These are phyloP conservation scores for Lentinus brumalis DNA, from an alignment of 768 basidiomycete genomes.

Conservation along the genomic window DNA sequence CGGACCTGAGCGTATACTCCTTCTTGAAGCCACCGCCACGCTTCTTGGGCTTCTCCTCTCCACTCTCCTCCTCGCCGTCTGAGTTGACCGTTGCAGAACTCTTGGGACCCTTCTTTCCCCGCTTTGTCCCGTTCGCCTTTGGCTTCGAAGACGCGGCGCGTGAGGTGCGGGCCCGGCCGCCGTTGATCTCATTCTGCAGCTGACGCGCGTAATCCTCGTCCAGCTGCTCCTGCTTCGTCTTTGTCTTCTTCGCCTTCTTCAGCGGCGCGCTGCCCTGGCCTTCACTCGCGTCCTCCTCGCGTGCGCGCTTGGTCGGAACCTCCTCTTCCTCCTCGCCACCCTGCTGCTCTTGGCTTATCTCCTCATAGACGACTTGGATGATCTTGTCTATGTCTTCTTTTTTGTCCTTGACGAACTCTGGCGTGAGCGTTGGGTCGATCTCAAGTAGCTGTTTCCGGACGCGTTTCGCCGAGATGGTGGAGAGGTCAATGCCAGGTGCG, in stretches of 20 bases:
- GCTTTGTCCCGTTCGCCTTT: conserved; percentile 35
- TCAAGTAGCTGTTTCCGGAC: conserved; percentile 77
- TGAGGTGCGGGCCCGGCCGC: conserved; percentile 32
- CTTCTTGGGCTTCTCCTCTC: conserved; percentile 43
- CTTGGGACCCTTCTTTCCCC: conserved; percentile 37
- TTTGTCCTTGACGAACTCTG: conserved; percentile 64
- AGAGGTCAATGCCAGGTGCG: conserved; percentile 75
- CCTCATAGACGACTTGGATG: conserved; percentile 67
- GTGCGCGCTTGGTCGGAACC: conserved; percentile 22
- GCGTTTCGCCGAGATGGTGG: conserved; percentile 84
- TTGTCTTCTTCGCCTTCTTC: conserved; percentile 25
- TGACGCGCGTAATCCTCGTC: conserved; percentile 49
- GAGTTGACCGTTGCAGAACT: conserved; percentile 36
- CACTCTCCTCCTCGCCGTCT: conserved; percentile 36
- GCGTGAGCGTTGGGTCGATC: conserved; percentile 52
- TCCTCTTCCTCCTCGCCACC: conserved; percentile 20
- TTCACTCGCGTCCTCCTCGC: conserved; percentile 21
- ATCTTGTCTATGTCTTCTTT: conserved; percentile 68
- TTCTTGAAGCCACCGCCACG: conserved; percentile 74
- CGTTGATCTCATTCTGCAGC: conserved; percentile 47
- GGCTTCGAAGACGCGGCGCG: conserved; percentile 26
- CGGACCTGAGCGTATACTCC: conserved; percentile 72
- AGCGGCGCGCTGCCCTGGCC: conserved; percentile 25
- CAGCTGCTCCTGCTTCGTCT: conserved; percentile 29
- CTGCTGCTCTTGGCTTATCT: conserved; percentile 43